These are phyloP conservation scores for Dactylellina cionopaga DNA, from an alignment of 2,329 filamentous ascomycete genomes.

Conservation along the genomic window DNA sequence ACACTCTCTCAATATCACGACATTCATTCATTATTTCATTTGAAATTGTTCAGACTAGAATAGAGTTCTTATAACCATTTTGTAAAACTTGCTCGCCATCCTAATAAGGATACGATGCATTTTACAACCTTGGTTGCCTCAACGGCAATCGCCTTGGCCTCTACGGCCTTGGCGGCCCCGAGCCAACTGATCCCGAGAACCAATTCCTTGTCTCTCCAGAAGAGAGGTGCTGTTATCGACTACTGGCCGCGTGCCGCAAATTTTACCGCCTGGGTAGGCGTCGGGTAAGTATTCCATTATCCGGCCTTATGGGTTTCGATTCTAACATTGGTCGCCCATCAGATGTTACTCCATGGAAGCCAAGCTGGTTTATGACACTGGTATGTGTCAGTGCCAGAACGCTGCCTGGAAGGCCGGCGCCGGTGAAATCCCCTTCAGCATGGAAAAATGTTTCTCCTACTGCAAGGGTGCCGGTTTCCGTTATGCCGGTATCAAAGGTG, in stretches of 20 bases:
- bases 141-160: constrained; percentile 8
- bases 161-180: constrained; percentile 7
- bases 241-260: no score
- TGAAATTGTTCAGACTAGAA: not conserved
- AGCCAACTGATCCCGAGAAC: not conserved
- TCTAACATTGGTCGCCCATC: not conserved
- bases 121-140: not conserved
- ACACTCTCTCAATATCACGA: not conserved
- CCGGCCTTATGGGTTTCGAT: not conserved
- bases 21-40: not conserved
- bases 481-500: constrained; percentile 24
- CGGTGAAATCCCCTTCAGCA: not conserved
- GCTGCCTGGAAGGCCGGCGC: not conserved
- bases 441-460: constrained; percentile 13
- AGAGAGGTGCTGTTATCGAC: no score
- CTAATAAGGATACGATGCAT: not conserved
- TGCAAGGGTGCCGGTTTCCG: constrained; percentile 29
- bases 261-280: not conserved
- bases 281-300: not conserved
- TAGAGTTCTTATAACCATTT: no score
- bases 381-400: constrained; percentile 12
- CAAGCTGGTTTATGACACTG: constrained; percentile 1
- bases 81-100: not conserved
- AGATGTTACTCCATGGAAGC: constrained; percentile 19
- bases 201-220: not conserved